Evolutionary conservation across 2,329 filamentous ascomycete genomes (phyloP), one percentile per base, ranked within the genome.

Genomic region (Aspergillus sp.): DNA sequence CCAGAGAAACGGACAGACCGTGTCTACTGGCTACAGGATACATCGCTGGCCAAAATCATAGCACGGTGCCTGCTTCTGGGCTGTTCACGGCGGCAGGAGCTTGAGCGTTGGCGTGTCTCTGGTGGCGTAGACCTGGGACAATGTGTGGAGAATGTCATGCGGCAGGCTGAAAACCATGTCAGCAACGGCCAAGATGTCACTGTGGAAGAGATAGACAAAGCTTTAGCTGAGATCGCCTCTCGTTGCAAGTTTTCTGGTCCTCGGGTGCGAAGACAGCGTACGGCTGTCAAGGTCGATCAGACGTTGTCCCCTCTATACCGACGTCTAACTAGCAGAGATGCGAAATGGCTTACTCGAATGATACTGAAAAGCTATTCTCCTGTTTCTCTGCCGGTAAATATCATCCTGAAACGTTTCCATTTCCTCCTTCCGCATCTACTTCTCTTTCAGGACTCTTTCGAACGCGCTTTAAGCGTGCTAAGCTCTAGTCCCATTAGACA

Each of bases 281-380:
- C 73, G 19, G 73, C 73, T 4, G 72, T 73, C 2, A 72, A 79
- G 67, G 69, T 84, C 69, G 74, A 80, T 21, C 75, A 78, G 4
- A 72, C 82, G 3, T 73, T 94, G 1, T 80, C 80, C 19, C 71
- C 73, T 0, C 70, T 93, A 1, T 90, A 90, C 68, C 79, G 76
- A 30, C 83, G 85, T 7, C 71, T 92, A 9, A 80, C 81, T 49
- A 85, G 91, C 3, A 80, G 81, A 47, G 91, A 96, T 70, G 89
- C 88, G 4, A 97, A 97, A 76, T 97, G 93, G 93, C 82, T 97
- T 10, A 91, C 91, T 0, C 84, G 93, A 3, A 79, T 97, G 30
- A 81, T 97, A 5, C 79, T 96, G 28, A 95, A 96, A 70, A 85
- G 88, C 63, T 91, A 89, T 61, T 81, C 84, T n/a, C 89, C 90